A percentile compares a stretch with the other conserved stretches of the same genome.
phyloP scores from a whole-genome alignment of 352 stramenopile genomes.

The Peronospora belbahrii region DNA sequence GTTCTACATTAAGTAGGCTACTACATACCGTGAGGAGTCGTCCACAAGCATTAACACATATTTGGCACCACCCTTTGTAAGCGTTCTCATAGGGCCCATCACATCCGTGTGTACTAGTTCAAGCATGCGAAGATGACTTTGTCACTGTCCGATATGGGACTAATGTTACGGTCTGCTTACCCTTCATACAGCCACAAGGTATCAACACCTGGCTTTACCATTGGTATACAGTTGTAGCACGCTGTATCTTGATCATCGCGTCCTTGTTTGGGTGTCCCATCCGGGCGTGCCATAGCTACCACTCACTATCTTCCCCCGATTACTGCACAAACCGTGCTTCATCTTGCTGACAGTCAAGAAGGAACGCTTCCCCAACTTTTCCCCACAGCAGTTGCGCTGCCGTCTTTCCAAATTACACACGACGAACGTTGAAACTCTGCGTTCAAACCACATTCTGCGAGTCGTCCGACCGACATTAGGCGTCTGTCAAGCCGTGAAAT shows the following conservation, averaged over 20 bases:
- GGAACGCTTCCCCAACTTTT: background rate
- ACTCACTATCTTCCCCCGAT: background rate
- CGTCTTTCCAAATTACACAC: background rate
- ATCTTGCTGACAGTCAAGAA: background rate
- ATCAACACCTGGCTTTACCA: background rate
- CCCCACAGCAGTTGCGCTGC: background rate
- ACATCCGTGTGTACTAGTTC: background rate
- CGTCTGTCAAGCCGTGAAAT: background rate
- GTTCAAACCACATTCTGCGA: background rate
- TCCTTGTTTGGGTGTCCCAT: too few species aligned
- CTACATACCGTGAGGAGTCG: background rate
- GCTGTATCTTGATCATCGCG: background rate
- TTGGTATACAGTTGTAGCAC: background rate
- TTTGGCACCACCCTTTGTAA: background rate
- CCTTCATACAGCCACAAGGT: background rate
- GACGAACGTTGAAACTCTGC: background rate
- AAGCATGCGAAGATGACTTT: background rate
- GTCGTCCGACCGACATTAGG: background rate
- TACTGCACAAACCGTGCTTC: background rate
- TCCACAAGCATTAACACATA: background rate
- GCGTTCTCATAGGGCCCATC: conserved; percentile 3
- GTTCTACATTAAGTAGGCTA: background rate
- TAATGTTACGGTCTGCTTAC: background rate
- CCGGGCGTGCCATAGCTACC: background rate
- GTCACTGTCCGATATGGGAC: background rate